Base-by-base conservation (phyloP, 1,284 basidiomycete species). In the Fomitiporia mediterranea region DNA sequence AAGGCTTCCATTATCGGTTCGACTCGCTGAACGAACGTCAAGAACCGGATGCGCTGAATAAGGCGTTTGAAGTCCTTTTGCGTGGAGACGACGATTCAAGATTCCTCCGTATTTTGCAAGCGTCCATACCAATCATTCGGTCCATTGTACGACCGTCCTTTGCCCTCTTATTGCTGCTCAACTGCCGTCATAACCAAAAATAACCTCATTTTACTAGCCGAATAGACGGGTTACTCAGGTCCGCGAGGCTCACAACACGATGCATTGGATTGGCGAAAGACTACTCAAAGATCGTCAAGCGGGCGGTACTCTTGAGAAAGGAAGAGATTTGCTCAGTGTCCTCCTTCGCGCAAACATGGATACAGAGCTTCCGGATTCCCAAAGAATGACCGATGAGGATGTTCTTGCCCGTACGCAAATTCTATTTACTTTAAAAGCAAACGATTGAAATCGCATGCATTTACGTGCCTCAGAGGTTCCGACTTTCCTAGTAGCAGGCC, bases 1-100 rank as follows among this genome's bases (percentile, higher is more conserved):
- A 40, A 81, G 79, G 84, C 0, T 90, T 90, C 65, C 78, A 81
- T 64, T 88, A 89, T 64, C 66, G 80, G 9, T 88, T 91, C 66
- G 69, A 84, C 19, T 55, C 63, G 2, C 47, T 63, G 35, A 60
- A 56, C 38, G 44, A 63, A 63, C 54, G 61, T 21, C 58, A 54
- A 15, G 38, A 64, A 11, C 49, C 63, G 7, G 67, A 69, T 57
- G 68, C 70, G 44, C 65, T 75, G 6, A 65, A 65, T 11, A 42
- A 55, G 3, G 68, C 70, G 2, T 68, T 72, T 59, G 62, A 64
- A 40, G 57, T 56, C 13, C 60, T 69, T 55, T 66, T 70, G 50
- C 51, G 60, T 6, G 19, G 55, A 55, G 2, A 46, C 47, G 27
- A 34, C 47, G 17, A 38, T 27, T 59, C 30, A 56, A 27, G 4